Base-by-base conservation (phyloP, 2,329 filamentous ascomycete species). In the Colletotrichum sp. region DNA sequence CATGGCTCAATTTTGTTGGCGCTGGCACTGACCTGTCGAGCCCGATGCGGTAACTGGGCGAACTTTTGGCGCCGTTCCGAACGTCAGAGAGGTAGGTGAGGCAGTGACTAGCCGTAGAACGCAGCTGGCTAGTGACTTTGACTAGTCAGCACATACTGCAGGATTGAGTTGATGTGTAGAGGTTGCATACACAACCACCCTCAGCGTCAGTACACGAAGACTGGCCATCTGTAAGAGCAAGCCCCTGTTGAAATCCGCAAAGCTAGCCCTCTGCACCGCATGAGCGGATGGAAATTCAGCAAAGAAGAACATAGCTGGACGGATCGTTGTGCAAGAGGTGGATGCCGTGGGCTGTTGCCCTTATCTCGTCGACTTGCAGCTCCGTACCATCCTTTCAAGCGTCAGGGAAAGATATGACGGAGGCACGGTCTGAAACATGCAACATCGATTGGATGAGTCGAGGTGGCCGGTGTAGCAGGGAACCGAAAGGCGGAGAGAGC, bases 341-440 rank as follows among this genome's bases (percentile, higher is more conserved):
- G 61, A 61, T 54, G 47, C 54, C 24, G 67, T 57, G 67, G 62
- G 43, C 67, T 70, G 31, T 71, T 33, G 55, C 34, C 66, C 21
- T 70, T 24, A 47, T 43, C 33, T 54, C 38, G 55, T 66, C 61
- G 51, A 73, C 61, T 21, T 66, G 70, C 54, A 47, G 70, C 61
- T 54, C 24, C 33, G 31, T 55, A 31, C 47, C 51, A 51, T 54
- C 51, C 54, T 47, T 70, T 31, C 51, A 55, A 38, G 59, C 24
- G 43, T 55, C 33, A 29, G 69, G 38, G 66, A 43, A 59, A 31
- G 58, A 62, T 62, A 47, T 62, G 55, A 57, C 13, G 27, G 55
- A 62, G 67, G 67, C 71, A 71, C 68, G 55, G 62, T 51, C 33
- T 66, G 71, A 66, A 71, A 73, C 62, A 71, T 62, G 68, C 62